Conservation (phyloP, 73 alveolate genomes). For the Symbiodinium natans region DNA sequence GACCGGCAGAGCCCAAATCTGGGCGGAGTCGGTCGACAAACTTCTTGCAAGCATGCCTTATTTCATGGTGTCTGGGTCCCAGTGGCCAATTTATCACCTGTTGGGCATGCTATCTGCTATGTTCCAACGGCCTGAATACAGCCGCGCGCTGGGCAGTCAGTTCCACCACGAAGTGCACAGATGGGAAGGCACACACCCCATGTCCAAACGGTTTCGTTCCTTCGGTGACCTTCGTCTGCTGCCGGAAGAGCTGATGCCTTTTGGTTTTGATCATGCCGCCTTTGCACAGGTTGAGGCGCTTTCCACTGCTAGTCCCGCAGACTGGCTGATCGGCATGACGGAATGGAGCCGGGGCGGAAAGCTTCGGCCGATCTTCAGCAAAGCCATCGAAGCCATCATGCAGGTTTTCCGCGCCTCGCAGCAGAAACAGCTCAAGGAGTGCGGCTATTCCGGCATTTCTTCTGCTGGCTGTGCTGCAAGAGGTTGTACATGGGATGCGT, state of each 20-base stretch:
- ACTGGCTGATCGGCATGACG: not conserved
- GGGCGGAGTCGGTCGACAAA: not conserved
- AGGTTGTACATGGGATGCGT: not conserved
- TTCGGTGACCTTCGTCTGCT: not conserved
- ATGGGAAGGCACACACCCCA: constrained; percentile 28
- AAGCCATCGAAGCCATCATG: not conserved
- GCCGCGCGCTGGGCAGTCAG: not conserved
- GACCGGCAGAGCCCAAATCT: not conserved
- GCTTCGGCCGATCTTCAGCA: not conserved
- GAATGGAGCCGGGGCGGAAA: too few relatives aligned
- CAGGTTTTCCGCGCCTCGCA: not conserved
- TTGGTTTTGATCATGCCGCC: not conserved
- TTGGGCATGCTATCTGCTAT: constrained; percentile 18
- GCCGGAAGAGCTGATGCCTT: not conserved
- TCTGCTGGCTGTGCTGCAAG: not conserved
- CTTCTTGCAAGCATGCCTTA: not conserved
- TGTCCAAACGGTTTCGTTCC: not conserved
- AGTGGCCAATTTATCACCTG: constrained; percentile 26
- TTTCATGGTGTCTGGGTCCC: constrained; percentile 3
- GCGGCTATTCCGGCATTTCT: constrained; percentile 7
- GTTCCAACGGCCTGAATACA: constrained; percentile 11
- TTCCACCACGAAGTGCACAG: not conserved
- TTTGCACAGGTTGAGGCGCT: not conserved
- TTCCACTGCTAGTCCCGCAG: not conserved
- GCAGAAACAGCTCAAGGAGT: not conserved